Evolutionary conservation across 179 eudicot genomes (phyloP), one percentile per base, ranked within the genome.

Genomic region (Patellifolia procumbens): DNA sequence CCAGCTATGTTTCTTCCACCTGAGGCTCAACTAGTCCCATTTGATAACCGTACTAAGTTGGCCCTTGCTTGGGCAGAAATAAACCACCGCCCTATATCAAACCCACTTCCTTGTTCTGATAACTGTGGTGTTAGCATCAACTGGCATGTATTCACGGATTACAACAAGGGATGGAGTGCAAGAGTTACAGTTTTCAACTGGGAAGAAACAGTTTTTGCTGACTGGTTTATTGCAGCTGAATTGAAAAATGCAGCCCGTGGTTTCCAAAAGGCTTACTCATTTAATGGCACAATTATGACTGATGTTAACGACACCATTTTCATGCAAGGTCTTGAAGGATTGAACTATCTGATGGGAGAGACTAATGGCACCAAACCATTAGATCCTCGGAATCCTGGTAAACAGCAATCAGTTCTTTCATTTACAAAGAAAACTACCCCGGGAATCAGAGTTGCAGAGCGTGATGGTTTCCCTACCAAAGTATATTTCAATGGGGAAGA

Each of bases 121-220:
- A 92, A 94, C 73, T 94, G 98, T 72, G 97, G 98, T 2, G 88
- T 94, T 2, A 92, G 92, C 81, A 82, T 94, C 61, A 92, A 94
- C 82, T 94, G 98, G 97, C 98, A 94, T 74, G 60, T 92, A 8
- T 65, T 74, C 51, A 68, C 92, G 0, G 98, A 94, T 78, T 92
- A 43, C 86, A 81, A 73, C 72, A 86, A 73, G 7, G 98, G 94
- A 26, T 94, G 98, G 98, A 88, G 87, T 29, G 92, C 91, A 5
- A 84, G 97, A 76, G 78, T 94, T 53, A 92, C 97, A 2, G 45
- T 92, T 39, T 92, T 94, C 80, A 94, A 94, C 60, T 94, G 98
- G 97, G 97, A 85, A 1, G 91, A 90, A 35, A 64, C 76, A 0
- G 70, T 34, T 51, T 81, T 86, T 42, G 84, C 77, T 0, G 97